Percentiles rank a stretch among this genome's conserved stretches.
Conservation (phyloP, 2,329 filamentous ascomycete genomes). For the Alternaria sp. region DNA sequence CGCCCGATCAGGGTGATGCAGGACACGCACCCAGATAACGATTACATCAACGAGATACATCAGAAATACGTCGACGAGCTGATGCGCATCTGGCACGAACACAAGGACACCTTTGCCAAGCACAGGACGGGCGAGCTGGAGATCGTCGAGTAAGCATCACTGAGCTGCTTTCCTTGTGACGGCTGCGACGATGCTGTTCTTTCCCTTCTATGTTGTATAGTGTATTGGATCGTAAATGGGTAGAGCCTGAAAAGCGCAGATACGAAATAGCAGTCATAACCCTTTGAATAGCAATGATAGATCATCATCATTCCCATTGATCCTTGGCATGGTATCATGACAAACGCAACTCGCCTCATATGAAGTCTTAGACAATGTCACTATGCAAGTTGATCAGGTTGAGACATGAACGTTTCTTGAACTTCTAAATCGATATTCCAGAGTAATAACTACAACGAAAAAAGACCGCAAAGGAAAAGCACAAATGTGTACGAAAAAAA, state of each 20-base stretch:
- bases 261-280: not conserved
- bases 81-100: conserved; percentile 73
- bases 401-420: not conserved
- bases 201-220: not conserved
- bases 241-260: not conserved
- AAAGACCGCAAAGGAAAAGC: not conserved
- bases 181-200: not conserved
- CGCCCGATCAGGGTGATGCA: conserved; percentile 75
- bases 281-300: not conserved
- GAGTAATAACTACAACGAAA: not conserved
- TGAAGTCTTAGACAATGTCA: not conserved
- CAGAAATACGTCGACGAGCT: conserved; percentile 77
- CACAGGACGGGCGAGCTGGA: conserved; percentile 69
- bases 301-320: not conserved
- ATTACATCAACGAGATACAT: conserved; percentile 83
- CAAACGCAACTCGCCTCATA: not conserved
- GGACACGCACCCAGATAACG: conserved; percentile 69
- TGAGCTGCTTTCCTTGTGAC: not conserved
- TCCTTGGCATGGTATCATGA: not conserved
- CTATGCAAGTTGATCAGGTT: not conserved
- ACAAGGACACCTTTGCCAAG: conserved; percentile 76
- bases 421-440: not conserved
- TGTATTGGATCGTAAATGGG: not conserved
- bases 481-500: not conserved
- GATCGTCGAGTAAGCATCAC: conserved; percentile 61